Base-by-base conservation (phyloP, 805 yeast species). In the Candida rishiriensis region DNA sequence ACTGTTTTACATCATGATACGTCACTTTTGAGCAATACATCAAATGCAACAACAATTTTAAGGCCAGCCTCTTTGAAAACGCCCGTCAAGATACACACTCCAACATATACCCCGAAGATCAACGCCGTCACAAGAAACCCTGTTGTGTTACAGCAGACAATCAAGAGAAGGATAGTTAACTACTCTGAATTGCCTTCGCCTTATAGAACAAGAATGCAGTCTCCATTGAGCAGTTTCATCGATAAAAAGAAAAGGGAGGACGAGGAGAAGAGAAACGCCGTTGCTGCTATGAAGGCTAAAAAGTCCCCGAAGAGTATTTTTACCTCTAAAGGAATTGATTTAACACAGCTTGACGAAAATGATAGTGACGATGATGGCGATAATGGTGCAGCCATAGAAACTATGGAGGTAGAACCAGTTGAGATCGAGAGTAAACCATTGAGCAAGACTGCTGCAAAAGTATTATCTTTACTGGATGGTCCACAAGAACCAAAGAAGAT, bases 141-240 rank as follows among this genome's bases (percentile, higher is more conserved):
- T 16, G 29, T 41, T 7, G 38, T 34, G 6, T 43, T 44, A 14
- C 57, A 52, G 10, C 51, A 47, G 13, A 50, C 61, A 2, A 47
- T 45, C 36, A 62, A 54, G 39, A 53, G 52, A 40, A 53, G 68
- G 44, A 54, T 64, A 29, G 54, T 61, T 4, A 51, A 48, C 18
- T 64, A 60, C 36, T 52, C 64, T 6, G 42, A 55, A 9, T 47
- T 60, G 10, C 60, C 65, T 5, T 56, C 60, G 1, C 61, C 65
- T 3, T 52, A 55, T 37, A 50, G 56, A 33, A 43, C 51, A 29
- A 48, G 63, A 32, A 48, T 58, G 3, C 50, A 55, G 9, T 59
- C 68, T 3, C 66, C 68, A 5, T 48, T 63, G 29, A 51, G 51
- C 5, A 41, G 54, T 7, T 53, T 48, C 39, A 42, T 54, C n/a